Evolutionary conservation across 768 basidiomycete species (phyloP).

Genomic region (Mycena pura): DNA sequence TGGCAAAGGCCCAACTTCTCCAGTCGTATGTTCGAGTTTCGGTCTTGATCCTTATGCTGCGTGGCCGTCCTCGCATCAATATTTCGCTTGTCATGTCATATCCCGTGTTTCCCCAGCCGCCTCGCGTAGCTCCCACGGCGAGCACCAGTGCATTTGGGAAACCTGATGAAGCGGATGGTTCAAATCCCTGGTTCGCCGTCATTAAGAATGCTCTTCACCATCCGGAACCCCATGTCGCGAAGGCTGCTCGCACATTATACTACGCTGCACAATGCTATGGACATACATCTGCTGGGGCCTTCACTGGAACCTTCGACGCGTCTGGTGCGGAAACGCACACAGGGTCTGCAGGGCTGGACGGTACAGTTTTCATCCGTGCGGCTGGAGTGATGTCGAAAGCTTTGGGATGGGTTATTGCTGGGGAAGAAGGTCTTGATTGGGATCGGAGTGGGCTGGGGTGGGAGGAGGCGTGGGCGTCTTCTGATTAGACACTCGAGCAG

Average conservation of each 20-base stretch:
- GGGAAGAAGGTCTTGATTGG: not conserved
- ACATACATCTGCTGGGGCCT: not conserved
- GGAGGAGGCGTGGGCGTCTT: slow-evolving; percentile 8
- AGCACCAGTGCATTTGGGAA: not conserved
- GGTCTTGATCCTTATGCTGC: slow-evolving; percentile 2
- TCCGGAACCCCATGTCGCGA: slow-evolving; percentile 7
- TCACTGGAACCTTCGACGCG: not conserved
- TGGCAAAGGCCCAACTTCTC: not conserved
- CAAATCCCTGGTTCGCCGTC: slow-evolving; percentile 1
- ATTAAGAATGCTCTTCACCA: slow-evolving; percentile 4
- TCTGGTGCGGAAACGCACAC: not conserved
- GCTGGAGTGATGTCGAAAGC: not conserved
- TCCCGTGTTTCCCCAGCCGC: not conserved
- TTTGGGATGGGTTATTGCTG: slow-evolving; percentile 6
- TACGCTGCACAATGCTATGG: slow-evolving; percentile 5
- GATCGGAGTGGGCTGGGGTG: slow-evolving; percentile 9
- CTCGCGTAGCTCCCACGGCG: not conserved
- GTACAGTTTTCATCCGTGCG: not conserved
- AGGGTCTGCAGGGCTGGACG: not conserved
- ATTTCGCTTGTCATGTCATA: slow-evolving; percentile 9
- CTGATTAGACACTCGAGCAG: too few species aligned
- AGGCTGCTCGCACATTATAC: slow-evolving; percentile 9
- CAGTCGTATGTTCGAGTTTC: slow-evolving; percentile 1
- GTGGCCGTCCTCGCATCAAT: slow-evolving; percentile 9
- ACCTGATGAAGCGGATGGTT: not conserved